Conservation (phyloP, 2,329 filamentous ascomycete species). For the Aureobasidium leucospermi region DNA sequence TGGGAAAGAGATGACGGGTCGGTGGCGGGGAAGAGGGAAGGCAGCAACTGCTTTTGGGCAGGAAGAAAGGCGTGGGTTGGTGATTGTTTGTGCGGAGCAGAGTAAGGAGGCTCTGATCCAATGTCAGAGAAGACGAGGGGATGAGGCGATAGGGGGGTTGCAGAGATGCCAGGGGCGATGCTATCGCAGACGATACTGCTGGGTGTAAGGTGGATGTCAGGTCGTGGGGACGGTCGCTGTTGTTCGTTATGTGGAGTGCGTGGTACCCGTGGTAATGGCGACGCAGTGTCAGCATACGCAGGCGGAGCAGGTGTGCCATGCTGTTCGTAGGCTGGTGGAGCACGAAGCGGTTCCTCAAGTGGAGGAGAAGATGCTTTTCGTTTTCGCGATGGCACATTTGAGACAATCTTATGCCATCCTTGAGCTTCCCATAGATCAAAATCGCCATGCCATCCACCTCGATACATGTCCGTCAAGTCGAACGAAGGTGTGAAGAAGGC, state of each 20-base stretch:
- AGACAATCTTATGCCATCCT: background rate
- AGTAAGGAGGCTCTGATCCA: background rate
- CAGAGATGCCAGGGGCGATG: background rate
- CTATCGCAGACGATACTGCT: background rate
- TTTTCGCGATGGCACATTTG: background rate
- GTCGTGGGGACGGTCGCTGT: too few species aligned
- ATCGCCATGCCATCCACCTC: background rate
- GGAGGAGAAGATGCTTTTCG: background rate
- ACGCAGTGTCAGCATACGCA: background rate
- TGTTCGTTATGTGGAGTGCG: background rate
- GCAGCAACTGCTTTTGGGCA: background rate
- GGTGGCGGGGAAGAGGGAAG: background rate
- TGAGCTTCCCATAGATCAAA: slow-evolving; percentile 3
- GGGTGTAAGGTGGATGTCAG: background rate
- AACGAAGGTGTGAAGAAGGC: background rate
- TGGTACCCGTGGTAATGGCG: background rate
- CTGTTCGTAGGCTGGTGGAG: background rate
- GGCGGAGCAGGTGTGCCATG: background rate
- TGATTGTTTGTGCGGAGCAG: too few species aligned
- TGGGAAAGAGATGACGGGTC: background rate
- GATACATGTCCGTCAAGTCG: background rate
- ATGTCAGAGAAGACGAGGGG: background rate
- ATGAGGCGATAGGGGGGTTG: background rate
- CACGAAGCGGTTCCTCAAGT: background rate
- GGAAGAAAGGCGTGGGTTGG: too few species aligned